phyloP scores from a whole-genome alignment of 2,329 filamentous ascomycete genomes.

The Trichoderma oligosporum region DNA sequence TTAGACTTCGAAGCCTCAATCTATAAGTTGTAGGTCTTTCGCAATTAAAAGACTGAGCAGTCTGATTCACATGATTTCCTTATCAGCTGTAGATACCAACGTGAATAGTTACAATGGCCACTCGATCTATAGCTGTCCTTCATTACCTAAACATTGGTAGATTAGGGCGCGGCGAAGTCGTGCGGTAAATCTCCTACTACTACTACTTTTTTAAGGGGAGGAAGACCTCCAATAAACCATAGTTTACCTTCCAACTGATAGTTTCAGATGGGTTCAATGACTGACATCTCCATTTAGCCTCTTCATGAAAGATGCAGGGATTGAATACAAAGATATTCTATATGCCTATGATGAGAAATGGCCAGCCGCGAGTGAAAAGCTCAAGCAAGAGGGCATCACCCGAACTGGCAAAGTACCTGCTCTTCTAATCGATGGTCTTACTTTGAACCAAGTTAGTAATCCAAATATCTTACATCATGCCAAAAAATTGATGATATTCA shows the following conservation, averaged over 20 bases:
- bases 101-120: background rate
- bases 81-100: background rate
- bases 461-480: background rate
- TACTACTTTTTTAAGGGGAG: background rate
- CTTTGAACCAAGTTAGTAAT: slow-evolving; percentile 23
- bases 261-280: no score
- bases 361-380: slow-evolving; percentile 25
- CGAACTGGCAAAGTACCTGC: slow-evolving; percentile 35
- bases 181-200: background rate
- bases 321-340: slow-evolving; percentile 26
- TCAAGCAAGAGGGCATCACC: slow-evolving; percentile 27
- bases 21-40: no score
- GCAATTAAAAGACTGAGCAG: no score
- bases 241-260: no score
- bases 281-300: background rate
- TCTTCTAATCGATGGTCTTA: slow-evolving; percentile 34
- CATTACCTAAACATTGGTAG: slow-evolving; percentile 12
- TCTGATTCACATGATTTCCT: background rate
- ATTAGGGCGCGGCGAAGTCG: slow-evolving; percentile 7
- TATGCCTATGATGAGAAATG: slow-evolving; percentile 28
- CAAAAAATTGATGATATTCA: slow-evolving; percentile 22
- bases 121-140: background rate
- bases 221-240: background rate
- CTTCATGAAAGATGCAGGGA: slow-evolving; percentile 18
- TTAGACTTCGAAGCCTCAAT: no score